Evolutionary conservation across 2,329 filamentous ascomycete genomes (phyloP), one percentile per base, ranked within the genome.

Genomic region (Xylariaceae sp.): DNA sequence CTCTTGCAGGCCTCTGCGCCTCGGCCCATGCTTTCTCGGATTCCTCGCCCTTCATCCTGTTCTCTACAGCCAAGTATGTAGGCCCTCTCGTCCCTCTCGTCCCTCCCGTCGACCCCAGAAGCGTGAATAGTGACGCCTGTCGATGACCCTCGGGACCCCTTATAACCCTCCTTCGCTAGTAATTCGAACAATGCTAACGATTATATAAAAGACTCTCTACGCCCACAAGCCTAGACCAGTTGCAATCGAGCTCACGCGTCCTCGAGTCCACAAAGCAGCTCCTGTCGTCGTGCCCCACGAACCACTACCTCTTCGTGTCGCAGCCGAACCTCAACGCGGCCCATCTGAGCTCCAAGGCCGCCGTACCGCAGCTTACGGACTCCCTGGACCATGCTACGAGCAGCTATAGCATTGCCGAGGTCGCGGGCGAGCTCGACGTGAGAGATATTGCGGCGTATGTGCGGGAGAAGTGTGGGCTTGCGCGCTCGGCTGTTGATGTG

Each of bases 1-100:
- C 79, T 66, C 71, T 82, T 54, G 74, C 84, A 70, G 80, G 80
- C 65, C 74, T 84, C 68, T 79, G 83, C 66, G 80, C 82, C 61
- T 79, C 80, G 23, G 85, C 81, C 50, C 78, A 85, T 62, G 92
- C 90, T 30, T 94, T 96, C 73, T 86, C 84, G 64, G 88, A 96
- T 75, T 91, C 92, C 1, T 92, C 90, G 57, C 93, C 94, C 15
- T 94, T 96, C 75, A 83, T 96, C 72, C 78, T 97, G 66, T 88
- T 95, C 73, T 97, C 93, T 37, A 93, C 88, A 51, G 83, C 88
- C 63, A 79, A 87, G 92, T 96, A 87, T 69, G 87, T 71, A 56
- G 2, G 51, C 58, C 57, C 30, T 18, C 47, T 48, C 55, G 23
- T 30, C 44, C 45, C 57, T 18, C 30, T 48, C 55, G 23, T 30